Conservation (phyloP, 2,329 filamentous ascomycete species). For the Fusarium aywerte region DNA sequence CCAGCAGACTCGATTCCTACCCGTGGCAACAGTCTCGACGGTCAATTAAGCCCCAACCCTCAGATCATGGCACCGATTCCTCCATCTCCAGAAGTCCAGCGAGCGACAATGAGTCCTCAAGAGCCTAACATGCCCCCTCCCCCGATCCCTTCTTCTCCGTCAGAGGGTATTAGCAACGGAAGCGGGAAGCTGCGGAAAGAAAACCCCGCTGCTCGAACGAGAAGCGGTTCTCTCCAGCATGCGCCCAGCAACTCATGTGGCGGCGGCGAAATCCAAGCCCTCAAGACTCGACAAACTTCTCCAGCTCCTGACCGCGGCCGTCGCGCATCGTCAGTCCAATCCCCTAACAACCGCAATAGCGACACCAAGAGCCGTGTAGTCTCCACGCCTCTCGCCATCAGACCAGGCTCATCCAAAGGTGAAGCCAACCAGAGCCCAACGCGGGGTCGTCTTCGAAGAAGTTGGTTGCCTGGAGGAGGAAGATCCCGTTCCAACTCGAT, state of each 20-base stretch:
- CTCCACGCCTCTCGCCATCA: conserved; percentile 47
- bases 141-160: conserved; percentile 23
- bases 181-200: conserved; percentile 50
- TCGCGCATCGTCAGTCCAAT: conserved; percentile 62
- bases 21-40: conserved; percentile 33
- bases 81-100: conserved; percentile 46
- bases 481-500: conserved; percentile 63
- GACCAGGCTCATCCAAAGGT: conserved; percentile 42
- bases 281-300: conserved; percentile 46
- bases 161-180: conserved; percentile 33
- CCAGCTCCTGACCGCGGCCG: conserved; percentile 55
- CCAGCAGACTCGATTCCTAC: conserved; percentile 19
- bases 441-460: conserved; percentile 60
- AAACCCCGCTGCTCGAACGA: conserved; percentile 43
- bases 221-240: conserved; percentile 51
- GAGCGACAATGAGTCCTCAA: conserved; percentile 38
- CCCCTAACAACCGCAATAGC: conserved; percentile 43
- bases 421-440: conserved; percentile 58
- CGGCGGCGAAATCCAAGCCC: conserved; percentile 34
- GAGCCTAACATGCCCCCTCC: conserved; percentile 35
- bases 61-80: conserved; percentile 48
- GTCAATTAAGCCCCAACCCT: conserved; percentile 39
- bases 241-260: conserved; percentile 15
- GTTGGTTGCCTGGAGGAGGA: conserved; percentile 65
- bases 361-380: conserved; percentile 49